These are phyloP conservation scores for Epichloe typhina DNA, from an alignment of 2,329 filamentous ascomycete genomes.

Conservation along the genomic window DNA sequence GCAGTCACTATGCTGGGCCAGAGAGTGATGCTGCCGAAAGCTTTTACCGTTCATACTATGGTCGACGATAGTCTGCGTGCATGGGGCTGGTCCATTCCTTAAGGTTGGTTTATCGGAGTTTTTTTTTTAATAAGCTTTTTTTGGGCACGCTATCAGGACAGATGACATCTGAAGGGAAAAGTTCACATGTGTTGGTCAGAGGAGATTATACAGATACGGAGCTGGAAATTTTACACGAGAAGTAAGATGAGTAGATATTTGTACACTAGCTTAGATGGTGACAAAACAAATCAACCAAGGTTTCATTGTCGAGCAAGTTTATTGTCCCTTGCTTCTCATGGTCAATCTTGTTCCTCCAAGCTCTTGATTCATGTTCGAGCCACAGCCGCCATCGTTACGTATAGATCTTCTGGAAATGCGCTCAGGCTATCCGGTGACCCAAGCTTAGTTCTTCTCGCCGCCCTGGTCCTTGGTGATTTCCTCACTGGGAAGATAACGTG, in stretches of 20 bases:
- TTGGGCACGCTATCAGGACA: not conserved
- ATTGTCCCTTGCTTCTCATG: constrained; percentile 7
- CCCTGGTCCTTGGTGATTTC: constrained; percentile 62
- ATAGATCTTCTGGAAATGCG: not conserved
- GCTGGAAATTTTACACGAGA: constrained; percentile 7
- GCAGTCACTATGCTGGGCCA: constrained; percentile 41
- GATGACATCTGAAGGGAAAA: constrained; percentile 1
- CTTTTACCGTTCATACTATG: constrained; percentile 82
- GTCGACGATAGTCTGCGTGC: constrained; percentile 40
- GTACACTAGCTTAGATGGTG: constrained; percentile 25
- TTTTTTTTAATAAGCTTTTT: not conserved
- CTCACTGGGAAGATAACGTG: constrained; percentile 40
- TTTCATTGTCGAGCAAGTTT: constrained; percentile 8
- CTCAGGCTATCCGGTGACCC: not conserved
- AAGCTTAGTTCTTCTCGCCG: constrained; percentile 48
- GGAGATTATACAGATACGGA: constrained; percentile 5
- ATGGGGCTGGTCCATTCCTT: not conserved
- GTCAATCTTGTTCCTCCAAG: not conserved
- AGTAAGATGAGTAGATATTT: constrained; percentile 18
- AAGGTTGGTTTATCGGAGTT: constrained; percentile 2
- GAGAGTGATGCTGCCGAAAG: constrained; percentile 69
- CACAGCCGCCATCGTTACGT: not conserved
- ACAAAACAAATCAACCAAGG: constrained; percentile 10
- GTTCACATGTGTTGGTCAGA: constrained; percentile 5
- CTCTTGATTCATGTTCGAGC: not conserved